A percentile compares a stretch with the other conserved stretches of the same genome.
Conservation (phyloP, 1,284 basidiomycete species). For the Ceratobasidium sp. region DNA sequence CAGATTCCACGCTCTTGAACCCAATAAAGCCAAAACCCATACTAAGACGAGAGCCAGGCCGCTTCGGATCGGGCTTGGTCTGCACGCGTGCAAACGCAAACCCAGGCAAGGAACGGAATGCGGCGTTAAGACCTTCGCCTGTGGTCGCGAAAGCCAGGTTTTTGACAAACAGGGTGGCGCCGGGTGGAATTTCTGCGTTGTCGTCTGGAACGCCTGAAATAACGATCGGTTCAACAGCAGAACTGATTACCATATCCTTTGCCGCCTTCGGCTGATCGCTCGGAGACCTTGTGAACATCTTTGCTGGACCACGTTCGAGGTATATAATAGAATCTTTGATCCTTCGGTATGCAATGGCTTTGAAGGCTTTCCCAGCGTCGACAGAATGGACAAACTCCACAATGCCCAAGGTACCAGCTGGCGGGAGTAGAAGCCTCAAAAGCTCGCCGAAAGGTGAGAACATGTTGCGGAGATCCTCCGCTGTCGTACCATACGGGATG, state of each 20-base stretch:
- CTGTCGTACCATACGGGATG: constrained; percentile 91
- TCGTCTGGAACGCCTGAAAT: constrained; percentile 55
- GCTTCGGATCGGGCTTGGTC: constrained; percentile 89
- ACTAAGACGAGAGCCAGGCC: constrained; percentile 69
- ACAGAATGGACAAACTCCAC: constrained; percentile 84
- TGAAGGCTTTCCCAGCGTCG: constrained; percentile 82
- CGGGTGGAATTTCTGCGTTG: constrained; percentile 66
- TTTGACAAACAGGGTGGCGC: constrained; percentile 94
- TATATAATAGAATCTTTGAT: constrained; percentile 92
- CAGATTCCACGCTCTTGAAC: constrained; percentile 81
- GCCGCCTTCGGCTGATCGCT: neutral
- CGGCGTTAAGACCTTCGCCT: constrained; percentile 73
- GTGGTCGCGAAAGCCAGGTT: constrained; percentile 95
- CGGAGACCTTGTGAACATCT: constrained; percentile 71
- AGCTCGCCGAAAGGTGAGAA: constrained; percentile 85
- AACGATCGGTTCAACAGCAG: constrained; percentile 61
- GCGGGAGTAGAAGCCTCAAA: constrained; percentile 85
- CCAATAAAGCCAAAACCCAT: constrained; percentile 99
- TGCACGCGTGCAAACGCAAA: constrained; percentile 93
- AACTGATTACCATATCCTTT: constrained; percentile 49
- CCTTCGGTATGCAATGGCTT: constrained; percentile 86
- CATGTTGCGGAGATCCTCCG: constrained; percentile 78
- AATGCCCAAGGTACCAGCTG: constrained; percentile 93
- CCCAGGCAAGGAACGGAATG: constrained; percentile 83
- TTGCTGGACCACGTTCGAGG: constrained; percentile 90